Base-by-base conservation (phyloP, 2,329 filamentous ascomycete species). In the Rutstroemia sp. region DNA sequence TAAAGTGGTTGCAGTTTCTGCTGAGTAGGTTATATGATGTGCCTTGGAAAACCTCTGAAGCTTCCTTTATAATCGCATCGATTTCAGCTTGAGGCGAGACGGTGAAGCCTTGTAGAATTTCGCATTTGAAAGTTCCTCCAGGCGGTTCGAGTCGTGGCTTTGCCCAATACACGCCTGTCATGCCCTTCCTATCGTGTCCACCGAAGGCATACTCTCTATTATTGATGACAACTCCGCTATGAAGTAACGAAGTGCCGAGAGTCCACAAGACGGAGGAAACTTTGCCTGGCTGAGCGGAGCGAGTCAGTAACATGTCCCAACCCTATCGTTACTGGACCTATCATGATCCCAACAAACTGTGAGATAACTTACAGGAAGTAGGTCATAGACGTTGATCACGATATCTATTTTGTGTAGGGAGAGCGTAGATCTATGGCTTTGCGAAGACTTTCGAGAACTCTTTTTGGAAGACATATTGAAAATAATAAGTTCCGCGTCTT, bases 1-100 rank as follows among this genome's bases (percentile, higher is more conserved):
- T 92, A 69, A 95, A 95, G 70, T 95, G 89, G 70, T 95, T 95
- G 78, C 89, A 95, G 71, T 95, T 95, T 64, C 84, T 84, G 19
- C 85, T 90, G 46, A 95, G 77, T 14, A 95, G 79, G 66, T 94
- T 92, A 72, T 95, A 94, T 14, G 80, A 80, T 0, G 84, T 84
- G 23, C 89, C 89, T 56, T 84, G 78, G 65, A 94, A 95, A 63
- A 85, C 78, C 44, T 86, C 79, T 1, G 86, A 89, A 12, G 85
- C 86, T 56, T 77, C 76, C 64, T 79, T 81, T 46, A 95, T 80
- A 42, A 89, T 85, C 14, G 75, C 68, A 52, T 90, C 84, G 62
- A 94, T 86, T 70, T 94, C 88, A 56, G 78, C 73, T 21, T 81
- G 76, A 2, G 84, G 78, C 23, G 81, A 81, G 58, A 90, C 81